Evolutionary conservation across 2,329 filamentous ascomycete genomes (phyloP).

Genomic region (Colletotrichum sojae): DNA sequence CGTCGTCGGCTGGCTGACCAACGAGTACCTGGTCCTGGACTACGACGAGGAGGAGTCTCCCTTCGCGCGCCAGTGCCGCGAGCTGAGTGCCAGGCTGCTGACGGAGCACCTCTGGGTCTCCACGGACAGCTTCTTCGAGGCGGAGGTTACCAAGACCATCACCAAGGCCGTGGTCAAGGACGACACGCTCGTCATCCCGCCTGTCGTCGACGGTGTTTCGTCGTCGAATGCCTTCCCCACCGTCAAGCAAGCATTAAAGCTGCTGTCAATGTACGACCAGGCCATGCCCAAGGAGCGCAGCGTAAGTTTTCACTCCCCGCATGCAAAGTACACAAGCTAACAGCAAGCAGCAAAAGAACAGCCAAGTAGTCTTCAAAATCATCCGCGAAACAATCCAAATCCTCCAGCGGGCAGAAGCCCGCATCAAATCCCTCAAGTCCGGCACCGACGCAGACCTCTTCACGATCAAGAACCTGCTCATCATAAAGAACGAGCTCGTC

Average conservation of each 20-base stretch:
- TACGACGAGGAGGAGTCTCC: constrained; percentile 69
- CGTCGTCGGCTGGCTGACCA: constrained; percentile 70
- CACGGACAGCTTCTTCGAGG: constrained; percentile 67
- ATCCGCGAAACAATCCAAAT: constrained; percentile 92
- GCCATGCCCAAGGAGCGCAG: constrained; percentile 75
- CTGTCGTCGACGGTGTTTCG: constrained; percentile 62
- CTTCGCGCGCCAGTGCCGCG: constrained; percentile 67
- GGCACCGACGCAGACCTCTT: constrained; percentile 87
- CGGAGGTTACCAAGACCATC: constrained; percentile 69
- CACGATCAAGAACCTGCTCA: constrained; percentile 92
- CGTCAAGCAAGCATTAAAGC: constrained; percentile 70
- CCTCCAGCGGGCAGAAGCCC: constrained; percentile 81
- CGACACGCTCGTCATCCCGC: constrained; percentile 65
- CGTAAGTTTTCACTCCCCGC: constrained; percentile 56
- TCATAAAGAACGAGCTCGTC: constrained; percentile 95
- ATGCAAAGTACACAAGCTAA: background rate
- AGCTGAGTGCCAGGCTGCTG: constrained; percentile 69
- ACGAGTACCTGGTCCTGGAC: constrained; percentile 70
- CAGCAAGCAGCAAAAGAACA: constrained; percentile 61
- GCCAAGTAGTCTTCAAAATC: constrained; percentile 75
- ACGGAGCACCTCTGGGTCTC: constrained; percentile 72
- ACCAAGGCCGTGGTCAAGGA: constrained; percentile 62
- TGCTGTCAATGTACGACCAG: constrained; percentile 74
- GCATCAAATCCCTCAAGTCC: constrained; percentile 73
- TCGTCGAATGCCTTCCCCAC: constrained; percentile 72